Evolutionary conservation across 306 rosid genomes (phyloP), one percentile per base, ranked within the genome.

Genomic region (Calophaca sinica): DNA sequence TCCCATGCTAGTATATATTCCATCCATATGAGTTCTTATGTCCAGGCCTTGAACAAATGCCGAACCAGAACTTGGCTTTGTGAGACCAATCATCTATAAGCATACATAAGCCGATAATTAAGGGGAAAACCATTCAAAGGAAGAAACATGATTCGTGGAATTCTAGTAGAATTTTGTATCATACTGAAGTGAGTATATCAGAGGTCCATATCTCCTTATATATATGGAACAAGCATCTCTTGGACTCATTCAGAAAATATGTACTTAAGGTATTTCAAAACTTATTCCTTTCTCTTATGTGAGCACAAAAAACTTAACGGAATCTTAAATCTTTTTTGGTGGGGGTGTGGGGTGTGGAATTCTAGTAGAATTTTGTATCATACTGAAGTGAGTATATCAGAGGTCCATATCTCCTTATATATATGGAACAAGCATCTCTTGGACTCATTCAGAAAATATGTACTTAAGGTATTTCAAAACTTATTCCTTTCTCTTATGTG

Each of bases 21-120:
- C 87, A 74, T 83, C 87, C 96, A 93, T 93, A 4, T 89, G 72
- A 62, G 84, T 87, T 74, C 53, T 79, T 70, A 91, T 88, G 86
- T 91, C 91, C 79, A 87, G 60, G 67, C 94, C 96, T 54, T 94
- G 67, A 81, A 94, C 93, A 63, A 61, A 87, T 74, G 97, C 97
- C 8, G 86, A 52, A 9, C 98, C 98, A 53, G 92, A 77, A 68
- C 87, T 84, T 54, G 98, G 89, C 85, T 87, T 89, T 31, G 96
- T 87, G 64, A 91, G 96, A 86, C 98, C 98, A 57, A 89, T 89
- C 98, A 94, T 94, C 98, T 90, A 87, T 52, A 51, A 58, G 58
- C 68, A 75, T 68, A 70, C 12, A 57, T 12, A 72, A 12, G 9
- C 51, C 41, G 59, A 76, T 74, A 54, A 73, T 54, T 59, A 13